Percentiles rank a stretch among this genome's conserved stretches.
Evolutionary conservation across 345 rosid species (phyloP).

Genomic region (Clarkia xantiana): DNA sequence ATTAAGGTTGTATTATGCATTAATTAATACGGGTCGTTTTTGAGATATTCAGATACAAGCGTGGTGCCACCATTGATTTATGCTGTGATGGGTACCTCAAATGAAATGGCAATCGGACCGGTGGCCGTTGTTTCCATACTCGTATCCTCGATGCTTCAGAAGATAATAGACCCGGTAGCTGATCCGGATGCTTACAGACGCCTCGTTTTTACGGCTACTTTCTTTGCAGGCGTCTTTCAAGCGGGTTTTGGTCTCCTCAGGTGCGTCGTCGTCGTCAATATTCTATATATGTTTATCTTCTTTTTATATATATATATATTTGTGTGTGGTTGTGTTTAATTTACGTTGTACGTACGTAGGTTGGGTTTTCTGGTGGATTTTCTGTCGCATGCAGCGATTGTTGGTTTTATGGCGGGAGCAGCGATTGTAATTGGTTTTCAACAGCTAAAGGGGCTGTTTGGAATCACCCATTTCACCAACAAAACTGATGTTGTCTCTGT

Average conservation of each 20-base stretch:
- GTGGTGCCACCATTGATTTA: slow-evolving; percentile 80
- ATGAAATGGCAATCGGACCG: slow-evolving; percentile 84
- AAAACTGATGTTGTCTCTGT: slow-evolving; percentile 75
- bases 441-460: slow-evolving; percentile 77
- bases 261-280: too few species aligned
- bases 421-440: slow-evolving; percentile 89
- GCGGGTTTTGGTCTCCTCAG: slow-evolving; percentile 68
- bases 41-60: slow-evolving; percentile 43
- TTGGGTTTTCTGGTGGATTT: slow-evolving; percentile 85
- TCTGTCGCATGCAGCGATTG: slow-evolving; percentile 74
- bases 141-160: slow-evolving; percentile 55
- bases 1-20: too few species aligned
- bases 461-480: slow-evolving; percentile 55
- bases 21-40: background rate
- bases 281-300: background rate
- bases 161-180: slow-evolving; percentile 45
- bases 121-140: slow-evolving; percentile 88
- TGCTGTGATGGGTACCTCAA: slow-evolving; percentile 86
- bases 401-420: slow-evolving; percentile 93
- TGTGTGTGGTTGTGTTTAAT: background rate
- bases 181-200: slow-evolving; percentile 50
- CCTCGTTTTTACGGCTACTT: slow-evolving; percentile 59
- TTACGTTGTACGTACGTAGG: slow-evolving; percentile 14
- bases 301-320: background rate
- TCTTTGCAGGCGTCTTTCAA: slow-evolving; percentile 77